Base-by-base conservation (phyloP, 2,329 filamentous ascomycete genomes). In the Salinomyces thailandicus region DNA sequence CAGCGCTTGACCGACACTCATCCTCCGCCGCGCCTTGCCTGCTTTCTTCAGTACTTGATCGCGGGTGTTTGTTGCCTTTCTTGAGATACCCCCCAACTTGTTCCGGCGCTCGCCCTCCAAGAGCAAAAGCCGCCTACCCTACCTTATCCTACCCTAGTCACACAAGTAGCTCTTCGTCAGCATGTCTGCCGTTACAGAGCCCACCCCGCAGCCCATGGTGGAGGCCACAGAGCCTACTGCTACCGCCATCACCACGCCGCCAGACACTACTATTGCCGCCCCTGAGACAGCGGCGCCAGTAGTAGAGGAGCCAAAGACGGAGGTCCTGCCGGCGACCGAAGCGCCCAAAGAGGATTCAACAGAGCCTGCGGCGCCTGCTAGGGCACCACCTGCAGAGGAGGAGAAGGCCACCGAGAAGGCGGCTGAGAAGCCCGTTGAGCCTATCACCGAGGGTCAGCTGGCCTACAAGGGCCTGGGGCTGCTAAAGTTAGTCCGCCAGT, bases 391-490 rank as follows among this genome's bases (percentile, higher is more conserved):
- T 29, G 43, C 38, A 15, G 38, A 39, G 18, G 36, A 39, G 34
- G 32, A 31, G 20, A 38, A 41, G 19, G 36, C 53, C 30, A 52
- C 53, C 33, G 63, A 65, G 45, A 32, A 38, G 27, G 50, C 62
- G 64, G 54, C 53, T 33, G 62, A 67, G 52, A 66, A 69, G 58
- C 61, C 62, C 42, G 58, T 61, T 36, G 78, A 79, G 66, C 81
- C 83, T 44, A 72, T 89, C 44, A 80, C 82, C 61, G 86, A 93
- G 64, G 89, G 87, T 45, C 69, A 77, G 51, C 75, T 96, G 36
- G 82, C 83, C 62, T 85, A 93, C 80, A 94, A 95, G 77, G 81
- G 76, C 40, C 80, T 83, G 42, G 84, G 84, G 59, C 73, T 87
- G 61, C 80, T 89, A 68, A 95, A 93, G 87, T 94, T 74, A 71